Base-by-base conservation (phyloP, 768 basidiomycete genomes). In the Hygrocybe coccinea region DNA sequence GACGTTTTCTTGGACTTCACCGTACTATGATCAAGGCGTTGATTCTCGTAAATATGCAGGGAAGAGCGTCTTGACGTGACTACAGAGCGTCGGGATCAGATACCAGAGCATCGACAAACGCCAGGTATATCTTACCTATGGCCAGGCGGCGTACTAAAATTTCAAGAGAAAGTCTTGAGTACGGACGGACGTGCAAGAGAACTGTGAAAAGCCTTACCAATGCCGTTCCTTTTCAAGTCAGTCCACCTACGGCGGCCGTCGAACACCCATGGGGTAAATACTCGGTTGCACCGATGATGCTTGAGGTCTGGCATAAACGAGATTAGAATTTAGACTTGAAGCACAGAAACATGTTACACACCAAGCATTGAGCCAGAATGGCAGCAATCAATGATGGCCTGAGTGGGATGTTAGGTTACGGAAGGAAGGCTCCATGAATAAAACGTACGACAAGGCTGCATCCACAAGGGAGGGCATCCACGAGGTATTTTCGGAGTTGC, bases 191-290 rank as follows among this genome's bases (percentile, higher is more conserved):
- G 29, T 29, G 29, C 8, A 4, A 24, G 36, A 55, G 8, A 10
- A 25, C 29, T 3, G 5, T 47, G 12, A 57, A 69, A 38, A 35
- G 73, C 74, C 66, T 22, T 65, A 70, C 7, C 49, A 50, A 37
- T 72, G 74, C 69, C 68, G 67, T 36, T 57, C 19, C 52, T 39
- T 21, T 41, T 57, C 5, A 70, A 64, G 39, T 70, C 64, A 33
- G 74, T 73, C 50, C 50, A 37, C 35, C 66, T 62, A 5, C 78
- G 60, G 29, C 60, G 65, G 12, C 75, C 76, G 58, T 77, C 78
- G 36, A 73, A 76, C 2, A 73, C 56, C 76, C 76, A 79, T 0
- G 78, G 78, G 1, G 77, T 74, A 44, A 72, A 78, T 2, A 77
- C 72, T 15, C 73, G 66, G 55, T 79, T 78, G 53, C 77, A 79